Base-by-base conservation (phyloP, 495 filamentous ascomycete species). In the Lineolata rhizophorae region DNA sequence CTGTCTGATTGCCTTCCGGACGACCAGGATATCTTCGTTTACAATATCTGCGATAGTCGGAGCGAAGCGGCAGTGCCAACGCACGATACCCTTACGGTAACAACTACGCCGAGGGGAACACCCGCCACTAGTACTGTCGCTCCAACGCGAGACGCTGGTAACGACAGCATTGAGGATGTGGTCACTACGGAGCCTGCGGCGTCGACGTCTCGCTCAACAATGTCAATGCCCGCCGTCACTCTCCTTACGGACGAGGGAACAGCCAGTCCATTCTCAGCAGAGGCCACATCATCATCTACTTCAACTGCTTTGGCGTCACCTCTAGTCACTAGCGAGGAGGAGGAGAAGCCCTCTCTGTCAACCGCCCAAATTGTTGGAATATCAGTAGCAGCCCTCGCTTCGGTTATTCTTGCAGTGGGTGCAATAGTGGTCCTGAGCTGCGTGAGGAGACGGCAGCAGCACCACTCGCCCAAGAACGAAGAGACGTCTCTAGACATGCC, bases 321-420 rank as follows among this genome's bases (percentile, higher is more conserved):
- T n/a, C n/a, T n/a, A n/a, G n/a, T n/a, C n/a, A n/a, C n/a, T n/a
- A n/a, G n/a, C n/a, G n/a, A n/a, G n/a, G n/a, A n/a, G n/a, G n/a
- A n/a, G n/a, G n/a, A n/a, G n/a, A n/a, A n/a, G n/a, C n/a, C n/a
- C n/a, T n/a, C 29, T 34, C 18, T 47, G 41, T 39, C 26, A 13
- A 40, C 44, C 5, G 40, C 44, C 21, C 44, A 47, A 27, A 47
- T 47, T 14, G 35, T 35, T 18, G 44, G 44, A 8, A 29, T 47
- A 20, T 38, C 44, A 13, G 37, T 47, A n/a, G 44, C 44, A 20
- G 40, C 34, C n/a, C 34, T 31, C 17, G 44, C 40, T 15, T 31
- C 38, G 3, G 36, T 47, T 22, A 41, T 44, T 21, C 1, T 47
- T 5, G 40, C 44, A 11, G 39, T 44, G 27, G 41, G 40, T 20